These are phyloP conservation scores for Arthrobotrys conoides DNA, from an alignment of 2,329 filamentous ascomycete genomes.

Conservation along the genomic window DNA sequence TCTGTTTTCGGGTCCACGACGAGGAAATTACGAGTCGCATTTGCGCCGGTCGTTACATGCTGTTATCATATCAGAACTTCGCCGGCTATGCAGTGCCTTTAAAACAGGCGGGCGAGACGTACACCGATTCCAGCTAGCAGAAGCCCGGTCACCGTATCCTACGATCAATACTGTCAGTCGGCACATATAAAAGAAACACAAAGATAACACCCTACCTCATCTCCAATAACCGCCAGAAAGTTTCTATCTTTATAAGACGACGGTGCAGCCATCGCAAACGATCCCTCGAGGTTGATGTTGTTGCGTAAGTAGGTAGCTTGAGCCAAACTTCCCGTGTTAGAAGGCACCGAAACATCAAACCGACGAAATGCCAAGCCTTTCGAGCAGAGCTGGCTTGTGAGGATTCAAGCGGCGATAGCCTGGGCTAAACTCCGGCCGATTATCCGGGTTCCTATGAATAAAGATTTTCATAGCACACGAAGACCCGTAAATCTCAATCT, in stretches of 20 bases:
- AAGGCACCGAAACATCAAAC: constrained; percentile 26
- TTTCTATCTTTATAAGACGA: constrained; percentile 81
- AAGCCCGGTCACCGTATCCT: constrained; percentile 97
- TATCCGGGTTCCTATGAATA: constrained; percentile 25
- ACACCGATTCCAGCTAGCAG: constrained; percentile 96
- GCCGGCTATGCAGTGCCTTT: neutral
- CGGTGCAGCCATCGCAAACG: constrained; percentile 53
- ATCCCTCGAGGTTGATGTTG: constrained; percentile 33
- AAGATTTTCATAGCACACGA: constrained; percentile 1
- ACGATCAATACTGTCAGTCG: constrained; percentile 39
- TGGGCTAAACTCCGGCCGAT: constrained; percentile 53
- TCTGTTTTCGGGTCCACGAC: constrained; percentile 97
- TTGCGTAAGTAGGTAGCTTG: constrained; percentile 5
- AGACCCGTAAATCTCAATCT: neutral
- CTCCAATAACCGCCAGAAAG: constrained; percentile 96
- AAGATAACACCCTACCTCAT: constrained; percentile 77
- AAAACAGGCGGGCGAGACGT: constrained; percentile 66
- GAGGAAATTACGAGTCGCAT: constrained; percentile 96
- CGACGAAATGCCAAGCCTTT: constrained; percentile 35
- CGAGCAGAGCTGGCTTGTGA: neutral
- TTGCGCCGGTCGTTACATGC: constrained; percentile 91
- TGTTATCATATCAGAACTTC: constrained; percentile 66
- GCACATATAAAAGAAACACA: neutral
- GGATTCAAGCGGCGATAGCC: constrained; percentile 42
- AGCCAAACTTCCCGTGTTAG: constrained; percentile 1